These are phyloP conservation scores for Penicillium sp. DNA, from an alignment of 2,329 filamentous ascomycete genomes.

Conservation along the genomic window DNA sequence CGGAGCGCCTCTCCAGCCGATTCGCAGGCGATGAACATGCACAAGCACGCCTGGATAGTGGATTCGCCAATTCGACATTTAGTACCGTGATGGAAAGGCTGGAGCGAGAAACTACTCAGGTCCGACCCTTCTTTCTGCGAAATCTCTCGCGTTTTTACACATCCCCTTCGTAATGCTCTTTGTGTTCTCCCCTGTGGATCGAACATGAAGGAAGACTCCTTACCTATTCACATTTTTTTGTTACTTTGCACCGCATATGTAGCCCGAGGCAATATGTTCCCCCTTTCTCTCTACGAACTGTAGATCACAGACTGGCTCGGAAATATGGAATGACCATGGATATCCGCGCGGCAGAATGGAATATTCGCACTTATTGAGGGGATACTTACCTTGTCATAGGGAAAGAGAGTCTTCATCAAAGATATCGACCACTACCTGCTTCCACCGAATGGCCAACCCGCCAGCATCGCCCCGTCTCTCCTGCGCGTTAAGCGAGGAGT, in stretches of 20 bases:
- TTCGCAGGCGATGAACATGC: slow-evolving; percentile 68
- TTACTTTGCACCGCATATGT: slow-evolving; percentile 8
- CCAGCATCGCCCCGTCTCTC: slow-evolving; percentile 77
- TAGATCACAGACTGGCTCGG: not conserved
- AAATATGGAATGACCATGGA: not conserved
- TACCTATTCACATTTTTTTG: slow-evolving; percentile 12
- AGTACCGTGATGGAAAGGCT: slow-evolving; percentile 73
- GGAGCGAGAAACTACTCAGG: slow-evolving; percentile 70
- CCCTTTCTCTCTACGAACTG: not conserved
- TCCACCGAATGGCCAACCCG: slow-evolving; percentile 67
- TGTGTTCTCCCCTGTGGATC: slow-evolving; percentile 1
- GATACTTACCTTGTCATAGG: slow-evolving; percentile 57
- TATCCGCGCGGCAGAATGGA: slow-evolving; percentile 2
- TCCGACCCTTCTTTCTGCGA: slow-evolving; percentile 48
- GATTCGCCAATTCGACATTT: slow-evolving; percentile 48
- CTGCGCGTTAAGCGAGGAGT: slow-evolving; percentile 58
- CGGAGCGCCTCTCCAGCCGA: slow-evolving; percentile 77
- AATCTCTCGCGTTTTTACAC: slow-evolving; percentile 24
- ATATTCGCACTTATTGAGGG: slow-evolving; percentile 12
- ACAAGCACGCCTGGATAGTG: slow-evolving; percentile 43
- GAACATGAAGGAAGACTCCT: slow-evolving; percentile 1
- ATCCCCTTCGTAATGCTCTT: not conserved
- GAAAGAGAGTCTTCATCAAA: slow-evolving; percentile 95
- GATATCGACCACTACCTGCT: slow-evolving; percentile 94
- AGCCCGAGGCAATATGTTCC: not conserved